Evolutionary conservation across 2,329 filamentous ascomycete genomes (phyloP), one percentile per base, ranked within the genome.

Genomic region (Aureobasidium subglaciale): DNA sequence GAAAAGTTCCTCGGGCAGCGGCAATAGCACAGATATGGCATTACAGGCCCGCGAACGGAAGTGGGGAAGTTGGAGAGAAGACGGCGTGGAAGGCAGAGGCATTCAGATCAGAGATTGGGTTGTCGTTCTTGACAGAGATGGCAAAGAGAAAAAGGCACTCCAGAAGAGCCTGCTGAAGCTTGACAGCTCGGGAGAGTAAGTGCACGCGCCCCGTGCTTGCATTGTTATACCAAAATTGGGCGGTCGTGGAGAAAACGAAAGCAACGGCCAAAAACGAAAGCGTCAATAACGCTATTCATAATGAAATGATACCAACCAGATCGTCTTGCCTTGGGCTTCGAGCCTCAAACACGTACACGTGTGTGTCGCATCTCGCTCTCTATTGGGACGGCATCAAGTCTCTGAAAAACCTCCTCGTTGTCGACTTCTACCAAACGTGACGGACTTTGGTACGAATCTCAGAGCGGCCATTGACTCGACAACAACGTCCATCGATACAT

Each of bases 31-130:
- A 6, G 56, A 54, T 16, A 53, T 41, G 41, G 59, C 50, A 15
- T 35, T 54, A 11, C 52, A 52, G 20, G 56, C 46, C 37, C 64
- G 63, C 56, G 61, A 63, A 25, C 61, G 64, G 15, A 65, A 65
- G 40, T 69, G 67, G 66, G 69, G 69, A 18, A 66, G 68, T 16
- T 70, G 67, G 67, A 61, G 88, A 58, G 90, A 96, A 69, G 86
- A 90, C 63, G 83, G 82, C 53, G 83, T 86, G 20, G 87, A 86
- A 66, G 90, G 89, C 29, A 81, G 79, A 62, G 85, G 85, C 24
- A 88, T 96, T 45, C 90, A 96, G 72, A 75, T 95, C 52, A 81
- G 92, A 55, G 92, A 96, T 69, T 84, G 90, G 75, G 76, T 95
- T 15, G 77, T 82, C 18, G 87, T 88, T 58, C 77, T 96, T 43